These are phyloP conservation scores for Acanthamoeba healyi DNA, from an alignment of 208 protist genomes.

Conservation along the genomic window DNA sequence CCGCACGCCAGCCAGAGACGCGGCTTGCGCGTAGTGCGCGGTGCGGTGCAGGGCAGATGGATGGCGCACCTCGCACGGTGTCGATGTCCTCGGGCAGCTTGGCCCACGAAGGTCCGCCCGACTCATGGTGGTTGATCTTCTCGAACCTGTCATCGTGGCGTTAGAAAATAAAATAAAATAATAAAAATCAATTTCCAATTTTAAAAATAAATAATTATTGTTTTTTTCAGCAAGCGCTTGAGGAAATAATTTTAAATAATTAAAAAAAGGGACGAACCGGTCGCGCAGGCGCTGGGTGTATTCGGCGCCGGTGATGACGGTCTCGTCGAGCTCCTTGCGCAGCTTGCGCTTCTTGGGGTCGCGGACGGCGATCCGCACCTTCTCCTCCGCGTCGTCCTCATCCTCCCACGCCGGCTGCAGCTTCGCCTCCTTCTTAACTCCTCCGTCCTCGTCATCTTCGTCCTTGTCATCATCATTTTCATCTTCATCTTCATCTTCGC, in stretches of 20 bases:
- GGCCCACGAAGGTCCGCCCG: constrained; percentile 5
- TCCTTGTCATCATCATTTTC: background rate
- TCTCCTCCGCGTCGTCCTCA: constrained; percentile 10
- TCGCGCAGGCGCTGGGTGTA: constrained; percentile 31
- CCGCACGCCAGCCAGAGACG: too few relatives aligned
- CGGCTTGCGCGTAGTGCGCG: too few relatives aligned
- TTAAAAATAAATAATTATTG: background rate
- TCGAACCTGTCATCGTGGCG: constrained; percentile 8
- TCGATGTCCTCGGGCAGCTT: constrained; percentile 33
- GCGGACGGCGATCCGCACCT: background rate
- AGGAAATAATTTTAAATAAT: background rate
- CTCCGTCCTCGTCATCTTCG: background rate
- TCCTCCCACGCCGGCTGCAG: constrained; percentile 26
- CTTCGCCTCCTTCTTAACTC: background rate
- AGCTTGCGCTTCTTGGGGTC: constrained; percentile 6
- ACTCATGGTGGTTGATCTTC: background rate
- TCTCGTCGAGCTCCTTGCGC: background rate
- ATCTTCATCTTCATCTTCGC: background rate
- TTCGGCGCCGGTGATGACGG: background rate
- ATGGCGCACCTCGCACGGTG: background rate
- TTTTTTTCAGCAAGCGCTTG: too few relatives aligned
- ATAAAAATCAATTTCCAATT: background rate
- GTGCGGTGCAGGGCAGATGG: too few relatives aligned
- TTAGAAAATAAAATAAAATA: background rate
- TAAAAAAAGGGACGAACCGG: background rate